phyloP scores from a whole-genome alignment of 306 rosid species.

The Prunus mongolica region DNA sequence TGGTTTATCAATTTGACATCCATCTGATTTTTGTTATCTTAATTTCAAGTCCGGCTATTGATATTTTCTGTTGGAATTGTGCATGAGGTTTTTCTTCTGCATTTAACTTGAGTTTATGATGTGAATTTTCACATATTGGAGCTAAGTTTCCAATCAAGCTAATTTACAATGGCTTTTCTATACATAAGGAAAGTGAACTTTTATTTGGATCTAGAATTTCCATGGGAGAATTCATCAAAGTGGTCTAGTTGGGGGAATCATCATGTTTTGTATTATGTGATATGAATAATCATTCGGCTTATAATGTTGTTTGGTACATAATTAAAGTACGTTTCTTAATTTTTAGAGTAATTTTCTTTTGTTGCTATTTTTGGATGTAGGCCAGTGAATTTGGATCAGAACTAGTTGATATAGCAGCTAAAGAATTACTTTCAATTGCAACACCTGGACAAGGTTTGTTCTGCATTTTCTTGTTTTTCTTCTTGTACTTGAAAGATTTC shows the following conservation, averaged over 20 bases:
- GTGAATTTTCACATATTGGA: neutral
- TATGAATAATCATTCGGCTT: neutral
- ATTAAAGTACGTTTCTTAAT: neutral
- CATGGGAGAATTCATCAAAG: too few species aligned
- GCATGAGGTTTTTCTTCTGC: neutral
- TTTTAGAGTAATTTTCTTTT: neutral
- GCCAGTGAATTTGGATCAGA: constrained; percentile 57
- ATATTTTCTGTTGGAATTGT: neutral
- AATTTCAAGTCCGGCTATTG: neutral
- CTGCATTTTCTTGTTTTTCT: constrained; percentile 3
- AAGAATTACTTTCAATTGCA: constrained; percentile 71
- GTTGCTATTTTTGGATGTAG: constrained; percentile 37
- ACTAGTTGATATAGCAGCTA: constrained; percentile 74
- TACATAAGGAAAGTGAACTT: neutral
- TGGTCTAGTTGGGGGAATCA: neutral
- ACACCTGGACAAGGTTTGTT: constrained; percentile 79
- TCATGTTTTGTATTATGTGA: neutral
- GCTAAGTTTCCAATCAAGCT: neutral
- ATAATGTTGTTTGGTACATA: neutral
- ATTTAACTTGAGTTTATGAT: neutral
- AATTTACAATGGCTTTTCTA: neutral
- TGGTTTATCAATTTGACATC: neutral
- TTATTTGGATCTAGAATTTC: neutral
- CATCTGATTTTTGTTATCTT: neutral
- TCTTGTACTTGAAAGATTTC: neutral